phyloP scores from a whole-genome alignment of 2,329 filamentous ascomycete genomes.

The Botryotinia calthae region DNA sequence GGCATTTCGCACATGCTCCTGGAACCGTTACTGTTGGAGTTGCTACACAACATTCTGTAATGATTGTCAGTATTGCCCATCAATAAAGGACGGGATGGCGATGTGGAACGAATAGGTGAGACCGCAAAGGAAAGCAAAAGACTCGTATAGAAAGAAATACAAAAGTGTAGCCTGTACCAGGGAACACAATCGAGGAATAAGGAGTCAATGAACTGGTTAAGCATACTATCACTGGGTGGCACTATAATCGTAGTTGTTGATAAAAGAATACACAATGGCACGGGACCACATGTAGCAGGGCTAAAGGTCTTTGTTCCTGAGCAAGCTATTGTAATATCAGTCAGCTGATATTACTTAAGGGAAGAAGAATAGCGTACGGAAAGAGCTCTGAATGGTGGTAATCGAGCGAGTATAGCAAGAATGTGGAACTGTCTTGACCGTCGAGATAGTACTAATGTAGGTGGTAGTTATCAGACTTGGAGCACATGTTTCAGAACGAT shows the following conservation, averaged over 20 bases:
- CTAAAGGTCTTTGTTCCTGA: constrained; percentile 10
- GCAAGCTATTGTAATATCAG: constrained; percentile 18
- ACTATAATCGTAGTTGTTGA: constrained; percentile 39
- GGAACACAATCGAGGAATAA: background rate
- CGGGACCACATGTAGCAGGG: constrained; percentile 8
- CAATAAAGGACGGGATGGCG: background rate
- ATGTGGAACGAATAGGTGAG: background rate
- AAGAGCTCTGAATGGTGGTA: constrained; percentile 21
- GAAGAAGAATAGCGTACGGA: background rate
- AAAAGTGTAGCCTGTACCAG: background rate
- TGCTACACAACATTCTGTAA: constrained; percentile 11
- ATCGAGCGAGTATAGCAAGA: constrained; percentile 36
- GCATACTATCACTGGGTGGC: constrained; percentile 36
- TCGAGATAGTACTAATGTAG: constrained; percentile 26
- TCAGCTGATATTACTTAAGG: background rate
- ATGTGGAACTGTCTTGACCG: constrained; percentile 23
- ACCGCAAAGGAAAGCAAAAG: background rate
- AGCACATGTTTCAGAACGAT: constrained; percentile 18
- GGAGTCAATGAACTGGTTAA: constrained; percentile 33
- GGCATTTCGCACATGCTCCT: constrained; percentile 33
- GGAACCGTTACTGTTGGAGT: constrained; percentile 38
- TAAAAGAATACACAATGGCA: constrained; percentile 23
- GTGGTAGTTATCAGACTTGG: constrained; percentile 23
- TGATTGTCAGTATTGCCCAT: background rate
- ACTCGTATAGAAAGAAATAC: background rate